Evolutionary conservation across 2,329 filamentous ascomycete species (phyloP), one percentile per base, ranked within the genome.

Genomic region (Cytospora piceicola): DNA sequence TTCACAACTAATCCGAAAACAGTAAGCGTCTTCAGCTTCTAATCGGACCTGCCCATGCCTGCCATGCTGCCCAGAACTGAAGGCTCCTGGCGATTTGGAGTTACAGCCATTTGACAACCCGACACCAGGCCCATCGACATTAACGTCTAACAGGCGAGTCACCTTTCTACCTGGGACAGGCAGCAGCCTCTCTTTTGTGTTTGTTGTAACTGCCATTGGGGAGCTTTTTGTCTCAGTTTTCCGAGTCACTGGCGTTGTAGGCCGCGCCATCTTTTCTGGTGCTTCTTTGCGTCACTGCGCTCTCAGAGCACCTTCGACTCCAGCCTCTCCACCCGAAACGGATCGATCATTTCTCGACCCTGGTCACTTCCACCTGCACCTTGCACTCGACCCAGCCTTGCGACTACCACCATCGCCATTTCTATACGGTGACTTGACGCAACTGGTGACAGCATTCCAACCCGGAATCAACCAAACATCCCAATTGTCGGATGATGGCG

Each of bases 401-500:
- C 56, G 57, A 61, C 49, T 55, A 55, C 51, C 51, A 54, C 34
- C 57, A 36, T 39, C 58, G 54, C 63, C 24, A 39, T 30, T 39
- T n/a, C 30, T 17, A 32, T 17, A 32, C 34, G 56, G 36, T 58
- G 46, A 65, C 57, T 36, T 61, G 63, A 62, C 64, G 54, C 66
- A 60, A 51, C 58, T 63, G 58, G 62, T 58, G 58, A 65, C 61
- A 64, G 51, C 53, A 58, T 63, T 34, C 29, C 55, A 42, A 61
- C 59, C 58, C 66, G 65, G 68, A 71, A 63, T 63, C 53, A 58
- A 67, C 24, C 22, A 64, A 51, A 46, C 30, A 30, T 62, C 30
- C 34, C 67, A 59, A 66, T 64, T 67, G 69, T 68, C 84, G 84
- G 83, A 88, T 85, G 84, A 88, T 88, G 85, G 85, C 85, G 82